phyloP scores from a whole-genome alignment of 345 rosid species.

The Erysimum cheiranthoides region DNA sequence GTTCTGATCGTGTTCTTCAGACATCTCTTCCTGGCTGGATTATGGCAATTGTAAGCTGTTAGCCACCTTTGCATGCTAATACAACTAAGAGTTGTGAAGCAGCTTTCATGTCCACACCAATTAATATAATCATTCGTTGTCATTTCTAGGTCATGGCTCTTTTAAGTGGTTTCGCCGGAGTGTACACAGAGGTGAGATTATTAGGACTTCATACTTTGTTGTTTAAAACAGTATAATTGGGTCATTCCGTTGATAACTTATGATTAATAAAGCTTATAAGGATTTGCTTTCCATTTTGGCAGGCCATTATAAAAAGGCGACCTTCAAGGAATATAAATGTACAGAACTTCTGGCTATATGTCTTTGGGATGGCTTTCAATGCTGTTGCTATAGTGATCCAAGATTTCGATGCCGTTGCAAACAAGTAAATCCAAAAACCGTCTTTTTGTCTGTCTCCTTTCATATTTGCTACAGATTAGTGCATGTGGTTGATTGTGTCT shows the following conservation, averaged over 20 bases:
- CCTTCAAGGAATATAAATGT: constrained; percentile 96
- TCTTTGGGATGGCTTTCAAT: constrained; percentile 96
- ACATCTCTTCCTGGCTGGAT: constrained; percentile 92
- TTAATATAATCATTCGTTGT: constrained; percentile 10
- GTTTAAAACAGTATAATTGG: constrained; percentile 10
- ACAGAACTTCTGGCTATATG: constrained; percentile 94
- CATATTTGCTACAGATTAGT: constrained; percentile 1
- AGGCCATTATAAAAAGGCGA: constrained; percentile 94
- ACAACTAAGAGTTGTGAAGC: constrained; percentile 10
- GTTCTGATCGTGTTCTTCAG: constrained; percentile 95
- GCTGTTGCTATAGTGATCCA: constrained; percentile 85
- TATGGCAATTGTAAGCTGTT: constrained; percentile 90
- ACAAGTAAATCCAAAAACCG: constrained; percentile 62
- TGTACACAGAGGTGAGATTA: constrained; percentile 80
- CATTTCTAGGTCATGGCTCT: constrained; percentile 88
- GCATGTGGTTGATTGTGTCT: constrained; percentile 7
- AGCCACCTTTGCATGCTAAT: constrained; percentile 24
- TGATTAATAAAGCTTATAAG: constrained; percentile 16
- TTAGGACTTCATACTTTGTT: background rate
- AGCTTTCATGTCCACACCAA: constrained; percentile 18
- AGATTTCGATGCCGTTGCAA: constrained; percentile 89
- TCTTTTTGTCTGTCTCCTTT: constrained; percentile 25
- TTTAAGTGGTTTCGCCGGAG: constrained; percentile 96
- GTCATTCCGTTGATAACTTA: background rate
- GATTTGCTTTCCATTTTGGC: constrained; percentile 46